A percentile compares a stretch with the other conserved stretches of the same genome.
Conservation (phyloP, 305 asterid species). For the Andrographis paniculata region DNA sequence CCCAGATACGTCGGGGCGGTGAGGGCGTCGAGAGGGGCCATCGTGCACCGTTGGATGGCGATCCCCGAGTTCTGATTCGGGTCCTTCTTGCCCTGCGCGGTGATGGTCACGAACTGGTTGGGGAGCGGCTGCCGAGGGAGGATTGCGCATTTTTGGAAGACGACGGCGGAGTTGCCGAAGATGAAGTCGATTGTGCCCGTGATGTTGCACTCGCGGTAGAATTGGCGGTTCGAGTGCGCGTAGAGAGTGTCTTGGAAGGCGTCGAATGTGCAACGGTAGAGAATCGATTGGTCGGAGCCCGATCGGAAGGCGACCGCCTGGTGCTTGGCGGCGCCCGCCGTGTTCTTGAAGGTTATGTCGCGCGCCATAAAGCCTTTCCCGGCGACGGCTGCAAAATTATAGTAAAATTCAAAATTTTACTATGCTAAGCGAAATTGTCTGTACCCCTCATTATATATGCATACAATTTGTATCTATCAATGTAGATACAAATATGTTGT, state of each 20-base stretch:
- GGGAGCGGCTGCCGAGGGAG: neutral
- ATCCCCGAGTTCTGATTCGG: neutral
- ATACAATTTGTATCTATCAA: no score
- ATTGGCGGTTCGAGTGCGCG: neutral
- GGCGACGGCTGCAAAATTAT: constrained; percentile 31
- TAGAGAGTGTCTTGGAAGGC: constrained; percentile 43
- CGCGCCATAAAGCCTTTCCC: constrained; percentile 59
- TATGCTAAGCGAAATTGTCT: no score
- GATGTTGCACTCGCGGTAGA: constrained; percentile 1
- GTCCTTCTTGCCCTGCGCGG: constrained; percentile 3
- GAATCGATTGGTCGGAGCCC: constrained; percentile 52
- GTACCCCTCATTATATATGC: no score
- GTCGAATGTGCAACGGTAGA: constrained; percentile 48
- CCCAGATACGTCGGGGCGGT: neutral
- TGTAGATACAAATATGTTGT: no score
- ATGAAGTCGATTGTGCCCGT: neutral
- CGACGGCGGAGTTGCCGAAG: neutral
- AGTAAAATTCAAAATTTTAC: no score
- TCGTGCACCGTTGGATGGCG: neutral
- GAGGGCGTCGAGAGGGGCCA: neutral
- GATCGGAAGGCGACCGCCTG: constrained; percentile 78
- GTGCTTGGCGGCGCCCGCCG: constrained; percentile 60
- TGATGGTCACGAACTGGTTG: neutral
- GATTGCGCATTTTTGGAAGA: neutral
- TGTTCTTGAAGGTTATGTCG: constrained; percentile 57